phyloP scores from a whole-genome alignment of 306 rosid species.

The Quercus wislizeni region DNA sequence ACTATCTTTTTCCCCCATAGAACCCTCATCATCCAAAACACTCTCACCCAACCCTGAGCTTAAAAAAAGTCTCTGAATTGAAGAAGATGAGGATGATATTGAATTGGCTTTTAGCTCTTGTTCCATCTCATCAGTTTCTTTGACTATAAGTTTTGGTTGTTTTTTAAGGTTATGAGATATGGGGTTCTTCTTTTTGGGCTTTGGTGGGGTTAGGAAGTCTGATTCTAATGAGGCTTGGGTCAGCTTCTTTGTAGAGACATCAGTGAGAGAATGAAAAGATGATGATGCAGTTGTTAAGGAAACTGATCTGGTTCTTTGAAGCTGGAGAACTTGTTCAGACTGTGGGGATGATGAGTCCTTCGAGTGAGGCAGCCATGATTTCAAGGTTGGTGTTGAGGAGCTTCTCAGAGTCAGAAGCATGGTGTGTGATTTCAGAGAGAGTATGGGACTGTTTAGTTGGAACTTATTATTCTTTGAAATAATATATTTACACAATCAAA shows the following conservation, averaged over 20 bases:
- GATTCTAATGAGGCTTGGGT: constrained; percentile 24
- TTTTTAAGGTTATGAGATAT: constrained; percentile 12
- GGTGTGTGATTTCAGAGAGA: constrained; percentile 2
- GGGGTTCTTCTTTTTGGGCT: constrained; percentile 25
- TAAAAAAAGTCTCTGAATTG: constrained; percentile 34
- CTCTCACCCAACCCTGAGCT: constrained; percentile 49
- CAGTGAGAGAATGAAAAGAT: constrained; percentile 5
- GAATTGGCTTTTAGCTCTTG: constrained; percentile 9
- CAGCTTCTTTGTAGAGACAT: constrained; percentile 19
- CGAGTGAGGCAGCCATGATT: constrained; percentile 46
- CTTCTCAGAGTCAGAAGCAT: constrained; percentile 60
- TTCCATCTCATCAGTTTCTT: constrained; percentile 27
- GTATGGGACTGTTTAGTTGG: neutral
- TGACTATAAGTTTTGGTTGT: constrained; percentile 13
- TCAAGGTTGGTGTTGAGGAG: constrained; percentile 56
- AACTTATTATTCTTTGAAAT: neutral
- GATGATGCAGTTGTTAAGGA: constrained; percentile 1
- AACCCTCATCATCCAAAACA: constrained; percentile 23
- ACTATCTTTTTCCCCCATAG: constrained; percentile 18
- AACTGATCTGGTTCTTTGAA: constrained; percentile 44
- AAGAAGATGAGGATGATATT: constrained; percentile 13
- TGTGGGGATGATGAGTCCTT: constrained; percentile 41
- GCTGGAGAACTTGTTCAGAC: constrained; percentile 35
- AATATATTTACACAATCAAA: no score
- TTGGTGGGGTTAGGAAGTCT: constrained; percentile 27